Conservation (phyloP, 2,329 filamentous ascomycete genomes). For the Fusarium buxicola region DNA sequence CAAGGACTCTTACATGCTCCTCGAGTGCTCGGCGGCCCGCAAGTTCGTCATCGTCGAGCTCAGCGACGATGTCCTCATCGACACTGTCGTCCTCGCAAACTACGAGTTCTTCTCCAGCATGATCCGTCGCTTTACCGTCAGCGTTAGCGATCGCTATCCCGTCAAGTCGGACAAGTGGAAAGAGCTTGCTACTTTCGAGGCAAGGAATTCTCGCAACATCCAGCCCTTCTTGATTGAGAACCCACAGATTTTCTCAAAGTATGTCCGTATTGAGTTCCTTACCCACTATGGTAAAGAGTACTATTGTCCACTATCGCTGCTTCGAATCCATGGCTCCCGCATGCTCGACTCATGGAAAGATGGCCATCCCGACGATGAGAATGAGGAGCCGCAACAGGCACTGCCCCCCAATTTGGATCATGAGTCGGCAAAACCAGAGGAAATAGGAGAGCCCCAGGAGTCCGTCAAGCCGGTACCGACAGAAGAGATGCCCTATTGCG, state of each 20-base stretch:
- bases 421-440: constrained; percentile 7
- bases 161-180: constrained; percentile 94
- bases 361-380: constrained; percentile 64
- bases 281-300: constrained; percentile 97
- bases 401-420: constrained; percentile 18
- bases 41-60: constrained; percentile 97
- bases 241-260: constrained; percentile 94
- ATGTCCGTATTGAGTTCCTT: constrained; percentile 90
- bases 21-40: constrained; percentile 86
- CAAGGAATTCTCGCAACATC: constrained; percentile 90
- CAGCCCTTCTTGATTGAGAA: constrained; percentile 96
- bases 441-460: neutral
- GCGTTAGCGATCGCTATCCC: constrained; percentile 94
- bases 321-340: constrained; percentile 94
- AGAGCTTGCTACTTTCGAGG: constrained; percentile 87
- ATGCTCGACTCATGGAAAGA: constrained; percentile 95
- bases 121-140: constrained; percentile 89
- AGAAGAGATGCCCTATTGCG: constrained; percentile 21
- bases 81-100: constrained; percentile 97
- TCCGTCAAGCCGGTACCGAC: neutral
- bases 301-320: constrained; percentile 91
- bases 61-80: constrained; percentile 86
- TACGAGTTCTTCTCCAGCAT: constrained; percentile 99
- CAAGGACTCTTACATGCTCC: constrained; percentile 98
- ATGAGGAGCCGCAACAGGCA: constrained; percentile 20